Conservation (phyloP, 805 yeast species). For the Cyberlindnera samutprakarnensis region DNA sequence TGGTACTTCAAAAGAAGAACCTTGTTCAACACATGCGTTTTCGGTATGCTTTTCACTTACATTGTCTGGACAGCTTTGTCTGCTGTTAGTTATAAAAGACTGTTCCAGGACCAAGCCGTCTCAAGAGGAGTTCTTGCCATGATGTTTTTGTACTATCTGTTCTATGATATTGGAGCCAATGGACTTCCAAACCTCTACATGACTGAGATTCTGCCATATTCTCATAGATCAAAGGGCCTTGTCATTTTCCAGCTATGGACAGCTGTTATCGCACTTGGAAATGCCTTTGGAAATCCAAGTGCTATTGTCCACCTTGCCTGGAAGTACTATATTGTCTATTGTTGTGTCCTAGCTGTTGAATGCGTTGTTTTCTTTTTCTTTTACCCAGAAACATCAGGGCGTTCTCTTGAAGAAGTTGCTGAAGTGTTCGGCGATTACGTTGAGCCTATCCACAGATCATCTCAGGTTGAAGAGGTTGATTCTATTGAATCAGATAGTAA, state of each 20-base stretch:
- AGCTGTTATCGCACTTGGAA: slow-evolving; percentile 20
- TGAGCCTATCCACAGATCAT: too few relatives aligned
- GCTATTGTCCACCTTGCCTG: slow-evolving; percentile 30
- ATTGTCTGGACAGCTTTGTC: slow-evolving; percentile 38
- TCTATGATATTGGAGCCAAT: slow-evolving; percentile 34
- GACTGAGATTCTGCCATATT: slow-evolving; percentile 32
- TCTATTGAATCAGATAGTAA: slow-evolving; percentile 2
- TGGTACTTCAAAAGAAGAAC: slow-evolving; percentile 28
- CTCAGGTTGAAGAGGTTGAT: too few relatives aligned
- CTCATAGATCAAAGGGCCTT: slow-evolving; percentile 23
- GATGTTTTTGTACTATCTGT: slow-evolving; percentile 31
- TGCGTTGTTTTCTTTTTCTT: slow-evolving; percentile 22
- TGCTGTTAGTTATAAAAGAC: slow-evolving; percentile 33
- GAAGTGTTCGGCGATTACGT: slow-evolving; percentile 24
- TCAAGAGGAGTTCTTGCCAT: slow-evolving; percentile 40
- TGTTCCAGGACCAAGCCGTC: slow-evolving; percentile 30
- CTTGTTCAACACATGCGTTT: slow-evolving; percentile 27
- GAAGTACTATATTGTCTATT: slow-evolving; percentile 30
- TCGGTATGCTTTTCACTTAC: slow-evolving; percentile 29
- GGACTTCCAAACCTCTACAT: slow-evolving; percentile 39
- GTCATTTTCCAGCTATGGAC: slow-evolving; percentile 11
- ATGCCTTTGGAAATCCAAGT: slow-evolving; percentile 30
- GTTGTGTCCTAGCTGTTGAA: slow-evolving; percentile 25
- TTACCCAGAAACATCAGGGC: slow-evolving; percentile 32
- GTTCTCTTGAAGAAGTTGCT: slow-evolving; percentile 32